These are phyloP conservation scores for peach (Prunus persica) DNA, from an alignment of 306 rosid genomes.

Conservation along the genomic window DNA sequence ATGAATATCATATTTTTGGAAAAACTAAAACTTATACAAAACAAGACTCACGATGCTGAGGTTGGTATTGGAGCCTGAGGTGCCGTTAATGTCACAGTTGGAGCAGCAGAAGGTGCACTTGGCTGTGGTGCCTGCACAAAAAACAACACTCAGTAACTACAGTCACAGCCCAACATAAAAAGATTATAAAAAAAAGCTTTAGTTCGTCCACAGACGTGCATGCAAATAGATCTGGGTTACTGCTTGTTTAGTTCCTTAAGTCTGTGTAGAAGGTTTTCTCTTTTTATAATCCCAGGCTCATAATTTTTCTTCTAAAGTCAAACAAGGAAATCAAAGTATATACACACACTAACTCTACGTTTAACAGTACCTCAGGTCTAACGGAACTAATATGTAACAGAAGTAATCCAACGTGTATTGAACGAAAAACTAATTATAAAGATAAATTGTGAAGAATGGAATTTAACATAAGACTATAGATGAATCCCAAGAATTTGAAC, in stretches of 20 bases:
- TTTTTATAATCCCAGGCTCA: neutral
- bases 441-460: neutral
- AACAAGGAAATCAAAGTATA: neutral
- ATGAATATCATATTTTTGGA: neutral
- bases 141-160: neutral
- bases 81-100: constrained; percentile 32
- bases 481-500: neutral
- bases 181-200: neutral
- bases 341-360: neutral
- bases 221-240: neutral
- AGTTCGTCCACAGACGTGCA: neutral
- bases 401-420: neutral
- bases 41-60: constrained; percentile 43
- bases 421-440: neutral
- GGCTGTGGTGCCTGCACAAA: constrained; percentile 44
- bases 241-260: neutral
- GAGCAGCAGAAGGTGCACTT: constrained; percentile 44
- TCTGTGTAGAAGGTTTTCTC: neutral
- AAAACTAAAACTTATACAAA: neutral
- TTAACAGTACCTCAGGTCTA: neutral
- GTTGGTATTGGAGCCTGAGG: constrained; percentile 40
- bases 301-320: neutral
- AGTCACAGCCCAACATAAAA: neutral
- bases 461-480: no score
- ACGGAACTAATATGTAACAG: neutral